Base-by-base conservation (phyloP, 176 grass and related monocot species). In the Elaeis guineensis region DNA sequence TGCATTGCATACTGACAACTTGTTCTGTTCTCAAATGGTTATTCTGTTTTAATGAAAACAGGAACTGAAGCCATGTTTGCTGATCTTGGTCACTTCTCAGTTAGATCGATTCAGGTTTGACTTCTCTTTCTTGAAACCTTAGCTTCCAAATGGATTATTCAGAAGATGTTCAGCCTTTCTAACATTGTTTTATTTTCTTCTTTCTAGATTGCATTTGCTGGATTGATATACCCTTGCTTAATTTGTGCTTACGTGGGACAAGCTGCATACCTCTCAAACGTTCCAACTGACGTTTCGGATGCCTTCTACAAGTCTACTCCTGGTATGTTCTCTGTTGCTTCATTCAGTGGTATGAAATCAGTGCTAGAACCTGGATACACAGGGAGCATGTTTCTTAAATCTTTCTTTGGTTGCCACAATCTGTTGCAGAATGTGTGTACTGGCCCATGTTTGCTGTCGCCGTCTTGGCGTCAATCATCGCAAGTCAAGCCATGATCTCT, bases 401-500 rank as follows among this genome's bases (percentile, higher is more conserved):
- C 35, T 3, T 12, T 12, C 35, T 3, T 14, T 0, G 8, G 35
- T 44, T 44, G 35, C 11, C 11, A 3, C 35, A 1, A 14, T 44
- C 11, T 44, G 35, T 44, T 76, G 61, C 71, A 86, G 91, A 18
- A 35, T 57, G 64, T 16, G 15, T 82, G 67, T 82, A 90, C 39
- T 84, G 86, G 86, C 86, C 86, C 28, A 81, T 85, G 71, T 81
- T 96, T 65, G n/a, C 78, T n/a, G 21, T 87, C 0, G 86, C 80
- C 3, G 66, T 96, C 8, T 57, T 90, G n/a, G 80, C 86, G 7
- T 81, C 86, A 19, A 80, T 86, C 49, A 95, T 95, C 21, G 86
- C 90, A 58, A 95, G 90, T 74, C 90, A 90, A 14, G 86, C 90
- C 5, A 95, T 89, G 89, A 78, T 95, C 54, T 86, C 82, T 1